Percentiles rank a stretch among this genome's conserved stretches.
These are phyloP conservation scores for Arabidopsis suecica DNA, from an alignment of 345 rosid genomes.

Conservation along the genomic window DNA sequence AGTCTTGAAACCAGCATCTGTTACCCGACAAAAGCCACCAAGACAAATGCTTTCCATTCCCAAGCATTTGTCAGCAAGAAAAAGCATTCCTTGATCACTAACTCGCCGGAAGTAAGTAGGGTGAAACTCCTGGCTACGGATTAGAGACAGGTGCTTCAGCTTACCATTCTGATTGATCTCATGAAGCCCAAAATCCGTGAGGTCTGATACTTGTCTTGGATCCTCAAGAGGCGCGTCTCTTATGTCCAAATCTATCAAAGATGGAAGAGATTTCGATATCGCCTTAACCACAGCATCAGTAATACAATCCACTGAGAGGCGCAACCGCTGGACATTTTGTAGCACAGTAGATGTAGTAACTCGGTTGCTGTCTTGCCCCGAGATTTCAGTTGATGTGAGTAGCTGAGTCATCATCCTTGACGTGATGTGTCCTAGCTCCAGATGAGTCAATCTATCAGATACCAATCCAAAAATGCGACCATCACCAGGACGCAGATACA, in stretches of 20 bases:
- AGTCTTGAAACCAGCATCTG: slow-evolving; percentile 85
- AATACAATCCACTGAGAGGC: slow-evolving; percentile 81
- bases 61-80: slow-evolving; percentile 87
- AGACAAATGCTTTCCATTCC: slow-evolving; percentile 85
- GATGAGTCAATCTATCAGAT: slow-evolving; percentile 76
- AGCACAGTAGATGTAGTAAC: slow-evolving; percentile 53
- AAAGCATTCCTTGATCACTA: slow-evolving; percentile 87
- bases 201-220: slow-evolving; percentile 70
- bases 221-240: slow-evolving; percentile 82
- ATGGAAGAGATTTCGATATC: slow-evolving; percentile 67
- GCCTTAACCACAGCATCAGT: slow-evolving; percentile 73
- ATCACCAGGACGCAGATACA: slow-evolving; percentile 68
- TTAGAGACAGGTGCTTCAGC: slow-evolving; percentile 78
- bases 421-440: slow-evolving; percentile 83
- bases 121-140: slow-evolving; percentile 80
- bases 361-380: slow-evolving; percentile 43
- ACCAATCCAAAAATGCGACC: slow-evolving; percentile 72
- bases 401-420: slow-evolving; percentile 80
- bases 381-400: slow-evolving; percentile 54
- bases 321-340: slow-evolving; percentile 69
- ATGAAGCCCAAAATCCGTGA: slow-evolving; percentile 84
- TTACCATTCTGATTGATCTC: slow-evolving; percentile 76
- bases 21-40: slow-evolving; percentile 90
- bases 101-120: slow-evolving; percentile 77
- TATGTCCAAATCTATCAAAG: slow-evolving; percentile 82